Evolutionary conservation across 2,329 filamentous ascomycete species (phyloP).

Genomic region (Colletotrichum camelliae): DNA sequence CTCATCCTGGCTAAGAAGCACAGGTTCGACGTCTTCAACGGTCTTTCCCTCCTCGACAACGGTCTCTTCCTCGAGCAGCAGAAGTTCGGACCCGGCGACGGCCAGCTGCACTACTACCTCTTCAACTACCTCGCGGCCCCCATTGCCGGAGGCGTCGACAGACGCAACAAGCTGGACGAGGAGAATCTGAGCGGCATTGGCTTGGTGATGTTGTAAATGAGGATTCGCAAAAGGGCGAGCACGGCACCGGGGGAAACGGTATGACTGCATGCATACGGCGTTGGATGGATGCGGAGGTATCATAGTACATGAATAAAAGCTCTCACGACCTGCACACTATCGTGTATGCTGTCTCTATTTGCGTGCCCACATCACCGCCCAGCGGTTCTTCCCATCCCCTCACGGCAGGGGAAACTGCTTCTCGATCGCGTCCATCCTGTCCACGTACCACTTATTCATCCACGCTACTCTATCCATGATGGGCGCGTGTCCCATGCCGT

Average conservation of each 20-base stretch:
- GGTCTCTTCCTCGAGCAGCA: constrained; percentile 90
- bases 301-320: constrained; percentile 11
- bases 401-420: constrained; percentile 35
- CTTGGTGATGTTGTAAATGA: constrained; percentile 72
- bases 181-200: constrained; percentile 85
- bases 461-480: constrained; percentile 73
- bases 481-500: constrained; percentile 78
- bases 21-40: constrained; percentile 97
- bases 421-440: constrained; percentile 58
- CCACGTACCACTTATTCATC: constrained; percentile 69
- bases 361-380: background rate
- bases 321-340: background rate
- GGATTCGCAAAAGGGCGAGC: background rate
- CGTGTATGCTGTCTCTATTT: background rate
- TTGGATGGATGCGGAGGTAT: constrained; percentile 7
- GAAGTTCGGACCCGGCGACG: constrained; percentile 94
- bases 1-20: constrained; percentile 83
- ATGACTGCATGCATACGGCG: constrained; percentile 6
- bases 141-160: constrained; percentile 85
- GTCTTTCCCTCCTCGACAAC: constrained; percentile 92
- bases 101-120: constrained; percentile 94
- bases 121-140: constrained; percentile 94
- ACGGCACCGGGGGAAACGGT: background rate
- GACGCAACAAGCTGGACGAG: constrained; percentile 77
- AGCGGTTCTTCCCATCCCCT: background rate